phyloP scores from a whole-genome alignment of 169 alveolate species.

The Amoebophrya sp. region DNA sequence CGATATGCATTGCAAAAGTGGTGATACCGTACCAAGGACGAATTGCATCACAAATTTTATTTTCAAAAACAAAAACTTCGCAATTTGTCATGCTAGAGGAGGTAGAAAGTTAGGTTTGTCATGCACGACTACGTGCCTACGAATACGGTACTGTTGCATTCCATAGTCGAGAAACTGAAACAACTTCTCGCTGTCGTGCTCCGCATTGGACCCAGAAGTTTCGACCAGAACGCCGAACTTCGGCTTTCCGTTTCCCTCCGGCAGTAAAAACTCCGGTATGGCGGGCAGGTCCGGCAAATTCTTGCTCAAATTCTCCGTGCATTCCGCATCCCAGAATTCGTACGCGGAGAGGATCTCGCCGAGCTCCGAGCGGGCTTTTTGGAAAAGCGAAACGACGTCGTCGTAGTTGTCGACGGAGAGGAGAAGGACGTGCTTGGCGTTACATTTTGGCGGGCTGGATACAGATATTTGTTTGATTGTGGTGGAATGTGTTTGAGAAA shows the following conservation, averaged over 20 bases:
- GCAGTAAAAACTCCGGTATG: neutral
- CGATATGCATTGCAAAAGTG: too few species aligned
- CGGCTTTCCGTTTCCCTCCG: neutral
- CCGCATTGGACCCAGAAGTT: neutral
- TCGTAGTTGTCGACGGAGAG: neutral
- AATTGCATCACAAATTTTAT: too few species aligned
- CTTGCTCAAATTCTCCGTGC: neutral
- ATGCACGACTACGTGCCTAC: too few species aligned
- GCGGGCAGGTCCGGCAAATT: neutral
- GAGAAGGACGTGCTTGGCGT: neutral
- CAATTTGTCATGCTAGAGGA: too few species aligned
- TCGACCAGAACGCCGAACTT: neutral
- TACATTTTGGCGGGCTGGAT: neutral
- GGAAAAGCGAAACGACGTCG: neutral
- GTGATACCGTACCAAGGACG: too few species aligned
- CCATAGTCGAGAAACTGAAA: neutral
- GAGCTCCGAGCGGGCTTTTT: neutral
- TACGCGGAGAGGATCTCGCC: constrained; percentile 50
- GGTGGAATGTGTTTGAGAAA: neutral
- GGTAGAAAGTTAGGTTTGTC: too few species aligned
- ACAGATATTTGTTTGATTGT: neutral
- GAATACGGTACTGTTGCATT: too few species aligned
- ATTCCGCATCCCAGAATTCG: constrained; percentile 43
- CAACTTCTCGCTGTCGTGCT: neutral
- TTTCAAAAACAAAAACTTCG: too few species aligned